Conservation (phyloP, 345 rosid species). For the Pistacia vera region DNA sequence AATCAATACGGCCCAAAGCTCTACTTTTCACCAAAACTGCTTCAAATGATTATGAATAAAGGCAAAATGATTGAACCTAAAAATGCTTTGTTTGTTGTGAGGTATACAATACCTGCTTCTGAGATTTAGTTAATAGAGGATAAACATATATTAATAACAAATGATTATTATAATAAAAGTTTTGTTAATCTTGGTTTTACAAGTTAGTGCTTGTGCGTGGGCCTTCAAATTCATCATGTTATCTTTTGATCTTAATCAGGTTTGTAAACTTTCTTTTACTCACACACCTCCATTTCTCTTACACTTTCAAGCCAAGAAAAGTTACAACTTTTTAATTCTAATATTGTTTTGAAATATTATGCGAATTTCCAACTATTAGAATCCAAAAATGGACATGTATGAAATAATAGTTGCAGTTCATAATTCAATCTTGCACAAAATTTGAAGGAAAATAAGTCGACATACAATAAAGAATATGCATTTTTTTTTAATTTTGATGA, state of each 20-base stretch:
- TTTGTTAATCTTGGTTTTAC: neutral
- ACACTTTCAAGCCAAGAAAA: no score
- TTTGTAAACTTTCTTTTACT: no score
- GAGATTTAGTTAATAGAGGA: no score
- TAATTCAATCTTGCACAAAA: neutral
- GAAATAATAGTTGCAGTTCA: no score
- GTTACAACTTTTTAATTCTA: no score
- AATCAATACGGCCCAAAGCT: neutral
- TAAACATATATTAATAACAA: no score
- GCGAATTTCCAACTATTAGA: no score
- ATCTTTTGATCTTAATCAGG: neutral
- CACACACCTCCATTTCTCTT: no score
- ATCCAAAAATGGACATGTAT: neutral
- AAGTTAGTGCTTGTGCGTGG: neutral
- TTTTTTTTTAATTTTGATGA: no score
- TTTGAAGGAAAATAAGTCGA: neutral
- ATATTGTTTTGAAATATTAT: no score
- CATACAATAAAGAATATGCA: neutral
- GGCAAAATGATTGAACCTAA: constrained; percentile 1
- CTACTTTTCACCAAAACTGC: neutral
- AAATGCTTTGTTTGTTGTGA: neutral
- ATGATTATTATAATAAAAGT: neutral
- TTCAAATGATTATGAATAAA: constrained; percentile 9
- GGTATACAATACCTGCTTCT: no score
- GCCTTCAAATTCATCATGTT: neutral